These are phyloP conservation scores for Knufia petricola DNA, from an alignment of 2,329 filamentous ascomycete species.

Conservation along the genomic window DNA sequence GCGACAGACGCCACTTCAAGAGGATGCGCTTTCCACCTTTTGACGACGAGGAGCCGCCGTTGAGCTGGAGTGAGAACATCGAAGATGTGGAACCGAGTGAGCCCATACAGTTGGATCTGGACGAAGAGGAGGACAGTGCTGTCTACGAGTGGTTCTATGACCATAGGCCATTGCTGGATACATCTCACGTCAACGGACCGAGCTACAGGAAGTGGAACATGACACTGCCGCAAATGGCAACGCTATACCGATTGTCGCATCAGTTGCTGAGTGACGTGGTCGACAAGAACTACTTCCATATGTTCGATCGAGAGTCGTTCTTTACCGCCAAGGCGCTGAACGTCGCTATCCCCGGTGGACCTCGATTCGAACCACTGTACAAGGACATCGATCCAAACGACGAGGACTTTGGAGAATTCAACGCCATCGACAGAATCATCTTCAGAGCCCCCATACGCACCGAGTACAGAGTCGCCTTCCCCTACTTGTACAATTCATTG, in stretches of 20 bases:
- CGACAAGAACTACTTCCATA: slow-evolving; percentile 95
- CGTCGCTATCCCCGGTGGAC: slow-evolving; percentile 93
- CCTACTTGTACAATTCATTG: slow-evolving; percentile 91
- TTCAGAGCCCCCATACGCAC: slow-evolving; percentile 92
- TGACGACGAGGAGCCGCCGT: slow-evolving; percentile 92
- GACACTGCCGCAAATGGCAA: slow-evolving; percentile 87
- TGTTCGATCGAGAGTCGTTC: slow-evolving; percentile 92
- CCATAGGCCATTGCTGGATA: slow-evolving; percentile 80
- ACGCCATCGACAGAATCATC: slow-evolving; percentile 97
- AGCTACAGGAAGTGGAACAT: slow-evolving; percentile 97
- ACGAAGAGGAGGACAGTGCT: slow-evolving; percentile 82
- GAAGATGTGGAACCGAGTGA: slow-evolving; percentile 96
- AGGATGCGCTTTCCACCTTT: slow-evolving; percentile 98
- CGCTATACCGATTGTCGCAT: slow-evolving; percentile 81
- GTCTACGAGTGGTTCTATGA: slow-evolving; percentile 98
- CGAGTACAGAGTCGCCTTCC: slow-evolving; percentile 89
- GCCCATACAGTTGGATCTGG: slow-evolving; percentile 96
- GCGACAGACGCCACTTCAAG: slow-evolving; percentile 91
- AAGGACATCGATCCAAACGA: slow-evolving; percentile 99
- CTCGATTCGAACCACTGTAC: slow-evolving; percentile 91
- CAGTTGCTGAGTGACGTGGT: slow-evolving; percentile 85
- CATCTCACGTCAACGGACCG: slow-evolving; percentile 85
- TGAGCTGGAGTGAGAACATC: slow-evolving; percentile 98
- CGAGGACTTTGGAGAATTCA: slow-evolving; percentile 98
- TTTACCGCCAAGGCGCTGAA: slow-evolving; percentile 94